Evolutionary conservation across 345 rosid species (phyloP), one percentile per base, ranked within the genome.

Genomic region (Dovyalis caffra): DNA sequence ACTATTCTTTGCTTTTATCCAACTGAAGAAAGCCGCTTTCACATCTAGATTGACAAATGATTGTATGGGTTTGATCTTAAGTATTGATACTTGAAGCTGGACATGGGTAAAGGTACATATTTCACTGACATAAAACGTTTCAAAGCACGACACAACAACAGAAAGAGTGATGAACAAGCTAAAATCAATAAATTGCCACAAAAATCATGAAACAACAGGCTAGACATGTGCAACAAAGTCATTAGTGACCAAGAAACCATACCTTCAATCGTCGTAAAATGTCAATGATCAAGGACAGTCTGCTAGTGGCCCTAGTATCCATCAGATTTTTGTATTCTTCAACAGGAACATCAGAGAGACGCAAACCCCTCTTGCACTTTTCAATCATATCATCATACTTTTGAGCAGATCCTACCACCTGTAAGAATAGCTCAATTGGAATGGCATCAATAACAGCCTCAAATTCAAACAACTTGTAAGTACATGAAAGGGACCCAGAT

Each of bases 231-330:
- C 2, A n/a, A 31, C 29, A 21, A 26, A 23, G 26, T 60, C 29
- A 60, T 11, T 3, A 23, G 11, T 64, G 53, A 64, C 49, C 32
- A 77, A 68, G 29, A 64, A 73, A 49, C n/a, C 38, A 64, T 91
- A 95, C 99, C 98, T 92, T 91, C 81, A 95, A 79, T 32, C 94
- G 89, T 70, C 89, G 88, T 64, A 95, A 87, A 79, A 95, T 88
- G 81, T 95, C 90, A 76, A 92, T 86, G 77, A 92, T 81, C 84
- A 74, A 57, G 29, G 99, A 95, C 56, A 95, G 84, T 80, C 97
- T 92, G 70, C 86, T 92, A 68, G 93, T 95, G 72, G 99, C 98
- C 73, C 45, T 88, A 66, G 90, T 89, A 84, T 89, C 91, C 99
- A 92, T 86, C 71, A 95, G 82, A 79, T 74, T 74, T 84, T 82